Evolutionary conservation across 192 early-diverging fungal genomes (phyloP), one percentile per base, ranked within the genome.

Genomic region (Podila epigama): DNA sequence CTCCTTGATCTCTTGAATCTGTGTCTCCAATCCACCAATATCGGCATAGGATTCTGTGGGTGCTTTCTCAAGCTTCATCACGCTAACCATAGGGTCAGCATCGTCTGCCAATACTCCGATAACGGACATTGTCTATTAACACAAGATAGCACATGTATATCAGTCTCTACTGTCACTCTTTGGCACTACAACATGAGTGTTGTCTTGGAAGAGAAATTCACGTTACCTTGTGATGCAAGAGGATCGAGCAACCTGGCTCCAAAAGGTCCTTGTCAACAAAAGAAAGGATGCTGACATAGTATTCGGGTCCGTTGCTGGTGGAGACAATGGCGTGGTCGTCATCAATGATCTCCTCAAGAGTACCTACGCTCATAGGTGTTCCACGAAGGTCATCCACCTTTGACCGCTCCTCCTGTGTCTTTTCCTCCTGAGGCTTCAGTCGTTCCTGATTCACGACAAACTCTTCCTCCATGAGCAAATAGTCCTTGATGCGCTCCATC

Each of bases 281-380:
- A 28, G 95, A 96, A 81, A 98, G 91, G 70, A 99, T 95, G 61
- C 88, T 90, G 54, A 99, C 98, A 79, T 99, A 99, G 84, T 95
- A 98, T 67, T 98, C 96, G 4, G 94, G 95, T 20, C 97, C 97
- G 5, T 92, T 88, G 15, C 92, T 85, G 32, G 93, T 92, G 31
- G 95, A 96, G 39, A 99, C 92, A 79, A 99, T 99, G 40, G 95
- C 98, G 66, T 99, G 98, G 82, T 99, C 94, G 68, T 99, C 98
- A 77, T 99, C 98, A 84, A 99, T 97, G 59, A 99, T 98, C 70
- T 99, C 98, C 79, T 99, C 98, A 32, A 99, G 86, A 1, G 92
- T 89, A 10, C 98, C 96, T 5, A 98, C 95, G 36, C 90, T 86
- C 97, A 99, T 99, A 13, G 98, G 98, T 36, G 92, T 93, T 15